A percentile compares a stretch with the other conserved stretches of the same genome.
These are phyloP conservation scores for Fusarium buharicum DNA, from an alignment of 2,329 filamentous ascomycete species.

Conservation along the genomic window DNA sequence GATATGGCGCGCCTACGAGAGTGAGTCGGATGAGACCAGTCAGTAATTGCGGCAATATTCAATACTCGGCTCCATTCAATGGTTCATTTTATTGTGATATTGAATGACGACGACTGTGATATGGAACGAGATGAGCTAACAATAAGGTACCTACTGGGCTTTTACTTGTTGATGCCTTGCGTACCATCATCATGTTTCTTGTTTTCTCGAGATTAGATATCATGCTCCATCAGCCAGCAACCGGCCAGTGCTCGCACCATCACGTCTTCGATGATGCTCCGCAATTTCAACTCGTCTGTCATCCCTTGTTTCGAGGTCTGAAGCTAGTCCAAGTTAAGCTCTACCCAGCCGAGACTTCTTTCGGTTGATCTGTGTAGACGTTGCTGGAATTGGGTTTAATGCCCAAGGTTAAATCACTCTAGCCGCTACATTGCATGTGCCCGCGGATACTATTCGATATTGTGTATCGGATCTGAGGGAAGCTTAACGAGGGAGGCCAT, in stretches of 20 bases:
- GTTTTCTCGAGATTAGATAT: slow-evolving; percentile 32
- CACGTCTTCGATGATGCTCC: slow-evolving; percentile 19
- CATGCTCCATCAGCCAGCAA: slow-evolving; percentile 30
- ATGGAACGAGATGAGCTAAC: not conserved
- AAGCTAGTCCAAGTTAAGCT: slow-evolving; percentile 28
- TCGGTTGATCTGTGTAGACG: slow-evolving; percentile 10
- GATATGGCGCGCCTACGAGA: no score
- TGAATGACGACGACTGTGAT: slow-evolving; percentile 14
- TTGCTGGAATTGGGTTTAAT: slow-evolving; percentile 16
- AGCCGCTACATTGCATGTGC: not conserved
- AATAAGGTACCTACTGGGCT: slow-evolving; percentile 5
- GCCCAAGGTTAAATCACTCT: slow-evolving; percentile 16
- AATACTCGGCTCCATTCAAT: slow-evolving; percentile 5
- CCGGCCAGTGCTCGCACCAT: slow-evolving; percentile 33
- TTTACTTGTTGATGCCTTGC: not conserved
- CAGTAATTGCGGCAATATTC: not conserved
- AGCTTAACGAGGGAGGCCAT: slow-evolving; percentile 12
- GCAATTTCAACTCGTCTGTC: slow-evolving; percentile 14
- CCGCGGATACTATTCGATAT: slow-evolving; percentile 5
- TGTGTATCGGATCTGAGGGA: slow-evolving; percentile 14
- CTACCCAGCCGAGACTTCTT: slow-evolving; percentile 18
- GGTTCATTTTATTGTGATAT: slow-evolving; percentile 8
- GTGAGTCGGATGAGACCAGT: no score
- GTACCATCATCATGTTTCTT: slow-evolving; percentile 11
- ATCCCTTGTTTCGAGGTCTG: slow-evolving; percentile 27